Percentiles rank a stretch among this genome's conserved stretches.
These are phyloP conservation scores for Coemansia sp. DNA, from an alignment of 192 early-diverging fungal species.

Conservation along the genomic window DNA sequence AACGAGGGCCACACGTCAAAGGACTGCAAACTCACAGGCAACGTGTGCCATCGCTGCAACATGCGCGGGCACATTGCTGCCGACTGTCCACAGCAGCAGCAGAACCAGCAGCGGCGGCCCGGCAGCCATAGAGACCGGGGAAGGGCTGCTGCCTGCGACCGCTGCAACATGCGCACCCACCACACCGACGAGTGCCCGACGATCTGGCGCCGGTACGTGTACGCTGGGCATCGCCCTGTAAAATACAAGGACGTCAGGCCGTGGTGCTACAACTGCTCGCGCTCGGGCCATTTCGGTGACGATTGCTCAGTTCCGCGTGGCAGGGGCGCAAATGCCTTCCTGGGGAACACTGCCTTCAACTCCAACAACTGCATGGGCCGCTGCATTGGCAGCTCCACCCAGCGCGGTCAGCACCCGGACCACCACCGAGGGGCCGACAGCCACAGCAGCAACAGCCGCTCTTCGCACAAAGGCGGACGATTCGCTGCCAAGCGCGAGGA, in stretches of 20 bases:
- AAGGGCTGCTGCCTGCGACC: slow-evolving; percentile 13
- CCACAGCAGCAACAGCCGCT: slow-evolving; percentile 1
- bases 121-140: neutral
- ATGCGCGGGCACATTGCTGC: slow-evolving; percentile 45
- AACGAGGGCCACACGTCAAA: slow-evolving; percentile 36
- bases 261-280: slow-evolving; percentile 53
- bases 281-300: slow-evolving; percentile 45
- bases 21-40: slow-evolving; percentile 43
- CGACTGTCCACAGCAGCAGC: slow-evolving; percentile 36
- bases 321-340: slow-evolving; percentile 16
- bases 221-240: slow-evolving; percentile 8
- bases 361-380: slow-evolving; percentile 34
- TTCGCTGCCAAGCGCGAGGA: slow-evolving; percentile 9
- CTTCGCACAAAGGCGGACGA: neutral
- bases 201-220: slow-evolving; percentile 52
- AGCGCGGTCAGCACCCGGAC: slow-evolving; percentile 1
- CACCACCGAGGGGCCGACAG: slow-evolving; percentile 5
- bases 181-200: slow-evolving; percentile 48
- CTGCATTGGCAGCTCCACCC: slow-evolving; percentile 8
- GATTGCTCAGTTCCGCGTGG: slow-evolving; percentile 21
- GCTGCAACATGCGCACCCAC: slow-evolving; percentile 27
- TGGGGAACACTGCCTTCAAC: slow-evolving; percentile 32
- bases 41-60: slow-evolving; percentile 49
- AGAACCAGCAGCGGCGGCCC: neutral
- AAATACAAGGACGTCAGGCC: slow-evolving; percentile 30